Percentiles rank a stretch among this genome's conserved stretches.
These are phyloP conservation scores for Aspergillus piperis DNA, from an alignment of 2,329 filamentous ascomycete genomes.

Conservation along the genomic window DNA sequence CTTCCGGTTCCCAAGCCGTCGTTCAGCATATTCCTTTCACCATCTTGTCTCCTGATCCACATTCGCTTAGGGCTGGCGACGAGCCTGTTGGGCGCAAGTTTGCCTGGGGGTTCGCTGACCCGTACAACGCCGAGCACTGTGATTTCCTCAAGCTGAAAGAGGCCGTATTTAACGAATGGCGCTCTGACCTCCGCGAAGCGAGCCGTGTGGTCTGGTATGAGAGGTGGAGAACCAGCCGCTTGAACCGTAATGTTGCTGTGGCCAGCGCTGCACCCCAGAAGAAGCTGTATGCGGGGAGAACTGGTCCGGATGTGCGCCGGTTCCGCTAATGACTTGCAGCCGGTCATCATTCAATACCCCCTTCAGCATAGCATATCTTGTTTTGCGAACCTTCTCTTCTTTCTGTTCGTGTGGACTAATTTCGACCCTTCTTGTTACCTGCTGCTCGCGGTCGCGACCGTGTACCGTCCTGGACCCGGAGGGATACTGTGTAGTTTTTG, in stretches of 20 bases:
- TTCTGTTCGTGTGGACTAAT: background rate
- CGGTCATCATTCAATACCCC: background rate
- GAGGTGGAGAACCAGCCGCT: constrained; percentile 73
- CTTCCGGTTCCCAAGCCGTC: constrained; percentile 37
- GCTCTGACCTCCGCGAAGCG: constrained; percentile 82
- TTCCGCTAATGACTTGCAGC: constrained; percentile 8
- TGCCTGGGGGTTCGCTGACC: constrained; percentile 95
- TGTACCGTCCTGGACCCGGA: background rate
- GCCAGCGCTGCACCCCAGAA: constrained; percentile 23
- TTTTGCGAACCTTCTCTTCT: background rate
- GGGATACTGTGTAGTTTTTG: background rate
- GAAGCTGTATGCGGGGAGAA: constrained; percentile 31
- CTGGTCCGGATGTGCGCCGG: constrained; percentile 27
- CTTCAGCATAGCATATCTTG: background rate
- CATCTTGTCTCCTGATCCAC: constrained; percentile 89
- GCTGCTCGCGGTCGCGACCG: background rate
- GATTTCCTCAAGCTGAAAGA: constrained; percentile 91
- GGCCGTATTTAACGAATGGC: constrained; percentile 90
- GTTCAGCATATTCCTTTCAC: constrained; percentile 80
- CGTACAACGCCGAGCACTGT: constrained; percentile 87
- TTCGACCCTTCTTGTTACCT: background rate
- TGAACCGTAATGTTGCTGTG: constrained; percentile 35
- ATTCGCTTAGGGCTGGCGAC: constrained; percentile 59
- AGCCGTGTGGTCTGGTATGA: constrained; percentile 95
- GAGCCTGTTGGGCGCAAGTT: constrained; percentile 76